Evolutionary conservation across 345 rosid species (phyloP), one percentile per base, ranked within the genome.

Genomic region (Populus davidiana): DNA sequence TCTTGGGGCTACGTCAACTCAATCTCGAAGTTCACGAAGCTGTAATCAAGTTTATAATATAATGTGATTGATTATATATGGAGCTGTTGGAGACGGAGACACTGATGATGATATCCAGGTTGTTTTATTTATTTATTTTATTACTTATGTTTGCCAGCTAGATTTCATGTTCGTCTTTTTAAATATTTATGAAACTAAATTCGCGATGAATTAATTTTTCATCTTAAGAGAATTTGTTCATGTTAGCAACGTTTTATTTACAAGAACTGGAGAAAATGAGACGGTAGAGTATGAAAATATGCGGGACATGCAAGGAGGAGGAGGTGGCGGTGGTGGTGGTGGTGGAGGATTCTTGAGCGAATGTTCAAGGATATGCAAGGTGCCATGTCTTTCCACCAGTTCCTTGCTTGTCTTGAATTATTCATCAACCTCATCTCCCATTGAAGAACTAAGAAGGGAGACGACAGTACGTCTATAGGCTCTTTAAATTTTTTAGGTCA

Each of bases 61-160:
- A 79, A 80, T 71, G 83, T 84, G n/a, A 56, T 80, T 39, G 27
- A 81, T 39, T 33, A 33, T 33, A 4, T 80, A 75, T 33, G 88
- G 90, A 70, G 88, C 87, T 56, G 70, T 72, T 4, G 86, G 87
- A 21, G 75, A 87, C 77, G 88, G 85, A 23, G 50, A 3, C 29
- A 27, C 69, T 4, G 36, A 33, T 0, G 87, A 85, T 65, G 90
- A 82, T 66, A 80, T 86, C 25, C 69, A 83, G 83, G 88, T 85
- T 41, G 2, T n/a, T 43, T 1, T 31, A 31, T 66, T 49, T 0
- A 39, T 47, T 13, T 9, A 39, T 0, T 18, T 56, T 6, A 43
- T 31, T 2, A 52, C 8, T 52, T 17, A 18, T 18, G 20, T 52
- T 50, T 18, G 2, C 56, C 6, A 18, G 21, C n/a, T 5, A 17